phyloP scores from a whole-genome alignment of 495 filamentous ascomycete species.

The Lasiosphaeriaceae sp. region DNA sequence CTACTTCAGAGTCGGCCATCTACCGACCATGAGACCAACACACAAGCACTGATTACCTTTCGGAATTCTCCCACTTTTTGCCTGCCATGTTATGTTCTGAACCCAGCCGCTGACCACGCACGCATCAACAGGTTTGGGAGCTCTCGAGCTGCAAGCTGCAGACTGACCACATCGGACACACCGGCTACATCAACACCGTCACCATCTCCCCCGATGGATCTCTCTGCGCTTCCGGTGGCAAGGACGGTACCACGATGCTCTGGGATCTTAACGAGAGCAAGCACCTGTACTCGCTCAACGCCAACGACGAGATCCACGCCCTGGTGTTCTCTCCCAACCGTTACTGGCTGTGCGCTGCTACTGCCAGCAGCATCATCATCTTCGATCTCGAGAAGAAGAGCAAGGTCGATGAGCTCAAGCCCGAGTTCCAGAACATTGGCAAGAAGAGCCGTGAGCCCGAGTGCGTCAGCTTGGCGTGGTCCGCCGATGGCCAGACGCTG shows the following conservation, averaged over 20 bases:
- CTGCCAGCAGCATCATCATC: conserved; percentile 96
- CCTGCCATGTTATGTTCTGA: not conserved
- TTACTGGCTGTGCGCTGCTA: conserved; percentile 99
- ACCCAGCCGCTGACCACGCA: conserved; percentile 10
- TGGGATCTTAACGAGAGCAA: conserved; percentile 99
- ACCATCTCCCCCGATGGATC: conserved; percentile 99
- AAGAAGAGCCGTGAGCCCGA: conserved; percentile 99
- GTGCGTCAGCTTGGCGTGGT: conserved; percentile 96
- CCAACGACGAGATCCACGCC: conserved; percentile 99
- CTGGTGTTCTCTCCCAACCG: conserved; percentile 99
- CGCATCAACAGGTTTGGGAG: conserved; percentile 81
- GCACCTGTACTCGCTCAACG: conserved; percentile 99
- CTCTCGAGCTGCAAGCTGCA: conserved; percentile 98
- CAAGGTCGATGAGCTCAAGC: conserved; percentile 99
- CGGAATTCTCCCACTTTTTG: conserved; percentile 16
- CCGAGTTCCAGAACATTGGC: conserved; percentile 91
- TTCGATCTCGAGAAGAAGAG: conserved; percentile 99
- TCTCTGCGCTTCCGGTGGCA: conserved; percentile 97
- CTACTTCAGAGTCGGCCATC: conserved; percentile 94
- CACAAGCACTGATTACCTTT: conserved; percentile 81
- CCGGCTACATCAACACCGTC: conserved; percentile 99
- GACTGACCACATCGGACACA: conserved; percentile 99
- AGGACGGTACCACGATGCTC: conserved; percentile 99
- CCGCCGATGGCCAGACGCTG: conserved; percentile 95
- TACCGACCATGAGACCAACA: conserved; percentile 92